phyloP scores from a whole-genome alignment of 75 land plant species.

The Cryptomeria japonica region DNA sequence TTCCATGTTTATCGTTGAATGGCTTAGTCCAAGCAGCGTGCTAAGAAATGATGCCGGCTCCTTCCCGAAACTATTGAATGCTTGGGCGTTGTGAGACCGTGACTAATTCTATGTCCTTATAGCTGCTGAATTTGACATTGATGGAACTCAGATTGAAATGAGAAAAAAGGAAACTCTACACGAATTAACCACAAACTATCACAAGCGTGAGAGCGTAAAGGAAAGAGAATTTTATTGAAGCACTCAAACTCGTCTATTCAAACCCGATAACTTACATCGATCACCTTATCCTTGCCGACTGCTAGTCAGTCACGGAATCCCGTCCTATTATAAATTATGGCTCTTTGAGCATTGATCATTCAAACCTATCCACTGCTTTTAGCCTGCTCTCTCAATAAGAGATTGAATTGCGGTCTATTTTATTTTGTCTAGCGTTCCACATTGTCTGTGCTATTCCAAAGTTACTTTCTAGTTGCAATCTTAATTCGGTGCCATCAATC shows the following conservation, averaged over 20 bases:
- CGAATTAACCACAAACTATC: not conserved
- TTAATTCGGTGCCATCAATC: not conserved
- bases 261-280: too few relatives aligned
- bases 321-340: not conserved
- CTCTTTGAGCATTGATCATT: not conserved
- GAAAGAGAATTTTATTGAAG: not conserved
- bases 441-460: too few relatives aligned
- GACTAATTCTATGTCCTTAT: not conserved
- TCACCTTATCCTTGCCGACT: too few relatives aligned
- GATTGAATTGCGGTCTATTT: not conserved
- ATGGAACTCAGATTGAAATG: not conserved
- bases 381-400: not conserved
- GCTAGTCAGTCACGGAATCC: too few relatives aligned
- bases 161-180: not conserved
- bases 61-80: not conserved
- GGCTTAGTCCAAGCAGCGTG: too few relatives aligned
- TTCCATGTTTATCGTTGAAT: too few relatives aligned
- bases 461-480: too few relatives aligned
- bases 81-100: not conserved
- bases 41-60: too few relatives aligned
- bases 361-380: not conserved
- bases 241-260: not conserved
- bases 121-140: not conserved
- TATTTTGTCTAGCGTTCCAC: too few relatives aligned
- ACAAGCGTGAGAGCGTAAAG: not conserved